Evolutionary conservation across 768 basidiomycete genomes (phyloP).

Genomic region (Tricholoma sp.): DNA sequence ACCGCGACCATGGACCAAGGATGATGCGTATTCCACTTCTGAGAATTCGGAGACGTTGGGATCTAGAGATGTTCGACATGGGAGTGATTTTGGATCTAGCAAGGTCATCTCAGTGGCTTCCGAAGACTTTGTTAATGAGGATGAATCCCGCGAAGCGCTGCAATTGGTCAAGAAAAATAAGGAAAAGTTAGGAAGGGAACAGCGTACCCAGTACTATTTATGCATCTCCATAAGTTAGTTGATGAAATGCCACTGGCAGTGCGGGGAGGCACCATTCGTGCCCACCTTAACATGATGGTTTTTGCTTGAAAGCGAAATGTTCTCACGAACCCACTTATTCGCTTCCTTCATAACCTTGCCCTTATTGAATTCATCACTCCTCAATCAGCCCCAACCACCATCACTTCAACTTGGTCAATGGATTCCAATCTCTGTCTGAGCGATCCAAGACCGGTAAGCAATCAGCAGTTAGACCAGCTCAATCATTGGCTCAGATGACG

Average conservation of each 20-base stretch:
- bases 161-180: too few relatives aligned
- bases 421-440: too few relatives aligned
- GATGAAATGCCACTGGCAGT: not conserved
- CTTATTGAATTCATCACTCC: too few relatives aligned
- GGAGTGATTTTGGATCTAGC: constrained; percentile 14
- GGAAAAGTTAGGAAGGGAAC: too few relatives aligned
- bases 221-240: not conserved
- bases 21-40: constrained; percentile 47
- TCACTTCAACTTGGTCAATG: too few relatives aligned
- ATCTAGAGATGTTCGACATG: constrained; percentile 9
- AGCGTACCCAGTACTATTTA: not conserved
- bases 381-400: too few relatives aligned
- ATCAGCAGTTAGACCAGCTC: too few relatives aligned
- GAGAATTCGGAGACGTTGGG: constrained; percentile 16
- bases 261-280: not conserved
- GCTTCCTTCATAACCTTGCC: too few relatives aligned
- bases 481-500: too few relatives aligned
- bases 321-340: too few relatives aligned
- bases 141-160: not conserved
- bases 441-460: too few relatives aligned
- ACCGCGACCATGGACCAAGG: constrained; percentile 58
- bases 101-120: not conserved
- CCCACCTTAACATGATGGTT: not conserved
- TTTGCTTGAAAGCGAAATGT: too few relatives aligned
- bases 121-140: not conserved